These are phyloP conservation scores for Aspergillus fumigatus DNA, from an alignment of 2,329 filamentous ascomycete species.

Conservation along the genomic window DNA sequence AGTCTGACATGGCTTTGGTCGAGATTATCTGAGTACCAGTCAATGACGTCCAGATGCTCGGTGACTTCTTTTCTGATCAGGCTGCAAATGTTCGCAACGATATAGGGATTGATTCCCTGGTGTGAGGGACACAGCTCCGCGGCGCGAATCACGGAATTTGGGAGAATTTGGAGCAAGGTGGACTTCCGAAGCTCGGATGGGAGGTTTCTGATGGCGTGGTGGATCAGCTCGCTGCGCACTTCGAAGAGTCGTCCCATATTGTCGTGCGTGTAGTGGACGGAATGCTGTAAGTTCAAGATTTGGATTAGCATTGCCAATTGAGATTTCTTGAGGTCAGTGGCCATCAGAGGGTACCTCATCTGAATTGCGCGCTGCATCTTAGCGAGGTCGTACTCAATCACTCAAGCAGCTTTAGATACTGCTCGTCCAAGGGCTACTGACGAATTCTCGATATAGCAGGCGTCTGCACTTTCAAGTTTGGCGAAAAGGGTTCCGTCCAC, in stretches of 20 bases:
- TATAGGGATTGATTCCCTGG: conserved; percentile 18
- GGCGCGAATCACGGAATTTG: conserved; percentile 14
- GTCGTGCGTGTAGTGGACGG: neutral
- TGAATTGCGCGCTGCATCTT: conserved; percentile 4
- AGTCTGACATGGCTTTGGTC: conserved; percentile 10
- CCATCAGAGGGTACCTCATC: conserved; percentile 13
- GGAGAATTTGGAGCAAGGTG: conserved; percentile 11
- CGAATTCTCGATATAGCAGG: neutral
- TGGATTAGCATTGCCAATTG: conserved; percentile 21
- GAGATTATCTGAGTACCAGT: conserved; percentile 14
- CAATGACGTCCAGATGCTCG: conserved; percentile 16
- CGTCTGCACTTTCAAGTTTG: neutral
- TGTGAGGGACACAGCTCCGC: conserved; percentile 21
- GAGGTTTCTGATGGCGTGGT: conserved; percentile 8
- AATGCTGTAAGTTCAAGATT: conserved; percentile 14
- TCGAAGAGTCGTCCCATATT: neutral
- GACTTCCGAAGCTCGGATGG: conserved; percentile 7
- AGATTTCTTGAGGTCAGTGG: conserved; percentile 15
- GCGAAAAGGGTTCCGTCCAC: neutral
- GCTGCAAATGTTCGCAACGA: conserved; percentile 15
- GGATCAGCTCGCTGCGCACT: conserved; percentile 1
- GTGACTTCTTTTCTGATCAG: conserved; percentile 24
- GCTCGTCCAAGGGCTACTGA: neutral
- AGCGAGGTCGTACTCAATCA: neutral
- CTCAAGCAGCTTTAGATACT: neutral